A percentile compares a stretch with the other conserved stretches of the same genome.
Evolutionary conservation across 2,329 filamentous ascomycete species (phyloP).

Genomic region (Cladosporium velox): DNA sequence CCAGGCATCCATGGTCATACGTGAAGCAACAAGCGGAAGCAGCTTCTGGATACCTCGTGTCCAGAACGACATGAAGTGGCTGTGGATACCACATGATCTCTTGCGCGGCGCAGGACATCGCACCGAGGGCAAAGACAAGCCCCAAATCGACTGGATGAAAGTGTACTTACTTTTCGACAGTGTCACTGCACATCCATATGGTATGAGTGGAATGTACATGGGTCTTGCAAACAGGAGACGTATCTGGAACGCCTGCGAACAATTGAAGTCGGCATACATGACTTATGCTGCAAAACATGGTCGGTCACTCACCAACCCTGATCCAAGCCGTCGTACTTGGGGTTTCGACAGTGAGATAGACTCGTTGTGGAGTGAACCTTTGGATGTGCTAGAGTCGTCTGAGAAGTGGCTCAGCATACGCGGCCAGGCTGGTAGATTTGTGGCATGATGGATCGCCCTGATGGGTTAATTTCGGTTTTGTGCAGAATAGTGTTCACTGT

Average conservation of each 20-base stretch:
- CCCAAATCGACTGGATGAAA: neutral
- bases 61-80: neutral
- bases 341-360: neutral
- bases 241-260: neutral
- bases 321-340: neutral
- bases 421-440: neutral
- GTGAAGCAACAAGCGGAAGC: neutral
- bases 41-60: neutral
- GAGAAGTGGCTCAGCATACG: neutral
- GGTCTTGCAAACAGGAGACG: constrained; percentile 2
- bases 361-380: neutral
- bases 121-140: neutral
- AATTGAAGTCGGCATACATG: neutral
- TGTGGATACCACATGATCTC: neutral
- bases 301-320: neutral
- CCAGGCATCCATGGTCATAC: neutral
- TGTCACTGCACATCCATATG: neutral
- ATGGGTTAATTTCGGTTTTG: neutral
- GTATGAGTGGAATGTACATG: neutral
- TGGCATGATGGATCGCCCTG: neutral
- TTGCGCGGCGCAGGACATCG: too few species aligned
- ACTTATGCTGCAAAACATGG: neutral
- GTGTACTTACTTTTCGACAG: neutral
- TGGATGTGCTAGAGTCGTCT: neutral
- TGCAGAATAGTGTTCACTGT: neutral